These are phyloP conservation scores for Aspergillus alliaceus DNA, from an alignment of 2,329 filamentous ascomycete species.

Conservation along the genomic window DNA sequence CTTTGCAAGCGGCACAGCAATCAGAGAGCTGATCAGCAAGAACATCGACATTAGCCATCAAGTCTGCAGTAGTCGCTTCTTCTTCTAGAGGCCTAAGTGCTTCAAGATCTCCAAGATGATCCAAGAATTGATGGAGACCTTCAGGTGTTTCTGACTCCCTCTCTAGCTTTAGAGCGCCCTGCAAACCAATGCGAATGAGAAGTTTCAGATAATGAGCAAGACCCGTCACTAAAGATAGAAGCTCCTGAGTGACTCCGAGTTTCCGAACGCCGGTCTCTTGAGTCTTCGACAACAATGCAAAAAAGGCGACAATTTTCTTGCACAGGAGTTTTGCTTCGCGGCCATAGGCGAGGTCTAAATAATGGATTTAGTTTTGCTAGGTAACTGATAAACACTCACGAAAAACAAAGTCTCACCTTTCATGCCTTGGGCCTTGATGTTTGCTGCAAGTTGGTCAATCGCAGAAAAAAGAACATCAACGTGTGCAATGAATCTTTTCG, in stretches of 20 bases:
- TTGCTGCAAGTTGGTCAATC: slow-evolving; percentile 78
- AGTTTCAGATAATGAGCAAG: slow-evolving; percentile 97
- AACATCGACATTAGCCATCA: slow-evolving; percentile 63
- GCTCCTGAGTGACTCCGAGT: slow-evolving; percentile 92
- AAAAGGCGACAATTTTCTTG: slow-evolving; percentile 99
- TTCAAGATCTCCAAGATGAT: slow-evolving; percentile 82
- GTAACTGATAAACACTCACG: slow-evolving; percentile 19
- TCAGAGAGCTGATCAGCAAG: slow-evolving; percentile 78
- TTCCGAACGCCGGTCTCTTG: slow-evolving; percentile 89
- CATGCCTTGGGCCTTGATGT: slow-evolving; percentile 66
- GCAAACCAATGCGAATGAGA: slow-evolving; percentile 92
- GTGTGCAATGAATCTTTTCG: slow-evolving; percentile 94
- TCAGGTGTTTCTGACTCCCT: slow-evolving; percentile 73
- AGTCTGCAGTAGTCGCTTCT: slow-evolving; percentile 64
- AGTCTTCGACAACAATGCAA: slow-evolving; percentile 89
- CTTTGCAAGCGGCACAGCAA: slow-evolving; percentile 76
- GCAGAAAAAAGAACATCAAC: slow-evolving; percentile 90
- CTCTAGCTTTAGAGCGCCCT: slow-evolving; percentile 88
- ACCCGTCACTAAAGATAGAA: slow-evolving; percentile 95
- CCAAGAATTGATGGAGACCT: slow-evolving; percentile 78
- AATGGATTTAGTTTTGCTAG: slow-evolving; percentile 7
- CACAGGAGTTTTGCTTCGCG: slow-evolving; percentile 98
- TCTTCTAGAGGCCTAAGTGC: slow-evolving; percentile 62
- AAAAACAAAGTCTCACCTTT: slow-evolving; percentile 62
- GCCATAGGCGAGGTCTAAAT: slow-evolving; percentile 79